phyloP scores from a whole-genome alignment of 306 rosid genomes.

The Prunus salicina region DNA sequence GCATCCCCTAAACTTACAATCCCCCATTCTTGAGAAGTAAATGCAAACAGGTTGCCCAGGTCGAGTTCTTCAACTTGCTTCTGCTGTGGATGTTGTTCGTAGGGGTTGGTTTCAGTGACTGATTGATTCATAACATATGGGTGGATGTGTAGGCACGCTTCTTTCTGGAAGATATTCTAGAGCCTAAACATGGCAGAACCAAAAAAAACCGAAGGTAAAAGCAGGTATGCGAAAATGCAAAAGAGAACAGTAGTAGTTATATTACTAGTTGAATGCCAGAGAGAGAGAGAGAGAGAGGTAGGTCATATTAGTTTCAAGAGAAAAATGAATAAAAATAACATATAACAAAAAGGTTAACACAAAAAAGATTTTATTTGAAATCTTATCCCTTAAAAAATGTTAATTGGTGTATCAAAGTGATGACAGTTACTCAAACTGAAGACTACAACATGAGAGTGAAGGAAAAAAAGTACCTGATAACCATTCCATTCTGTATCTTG shows the following conservation, averaged over 20 bases:
- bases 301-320: too few species aligned
- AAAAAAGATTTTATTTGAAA: too few species aligned
- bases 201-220: too few species aligned
- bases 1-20: constrained; percentile 55
- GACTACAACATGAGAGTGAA: too few species aligned
- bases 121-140: constrained; percentile 56
- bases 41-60: constrained; percentile 94
- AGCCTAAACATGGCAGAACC: constrained; percentile 45
- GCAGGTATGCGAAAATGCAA: too few species aligned
- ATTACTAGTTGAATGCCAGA: too few species aligned
- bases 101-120: constrained; percentile 48
- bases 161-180: constrained; percentile 64
- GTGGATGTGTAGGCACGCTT: constrained; percentile 55
- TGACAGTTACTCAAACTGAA: too few species aligned
- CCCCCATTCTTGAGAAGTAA: constrained; percentile 81
- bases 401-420: background rate
- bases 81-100: constrained; percentile 46
- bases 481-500: constrained; percentile 73
- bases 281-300: too few species aligned
- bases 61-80: constrained; percentile 53
- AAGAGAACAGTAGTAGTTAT: too few species aligned
- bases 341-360: too few species aligned
- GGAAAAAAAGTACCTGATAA: constrained; percentile 54
- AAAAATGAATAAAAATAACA: too few species aligned
- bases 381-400: background rate